Percentiles rank a stretch among this genome's conserved stretches.
Evolutionary conservation across 352 stramenopile genomes (phyloP).

Genomic region (Phytophthora aleatoria): DNA sequence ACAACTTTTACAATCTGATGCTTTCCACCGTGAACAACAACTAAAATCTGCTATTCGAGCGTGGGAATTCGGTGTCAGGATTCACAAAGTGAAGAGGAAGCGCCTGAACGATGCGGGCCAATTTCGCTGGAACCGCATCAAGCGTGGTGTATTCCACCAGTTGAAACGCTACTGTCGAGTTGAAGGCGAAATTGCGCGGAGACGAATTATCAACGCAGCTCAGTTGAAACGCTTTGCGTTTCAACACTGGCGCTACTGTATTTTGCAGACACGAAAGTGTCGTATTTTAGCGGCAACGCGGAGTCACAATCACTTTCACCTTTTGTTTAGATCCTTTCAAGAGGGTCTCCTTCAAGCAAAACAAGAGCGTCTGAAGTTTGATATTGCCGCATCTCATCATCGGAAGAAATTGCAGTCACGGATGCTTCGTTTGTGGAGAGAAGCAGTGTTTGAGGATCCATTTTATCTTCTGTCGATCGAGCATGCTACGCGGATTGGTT

Average conservation of each 20-base stretch:
- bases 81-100: slow-evolving; percentile 12
- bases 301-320: slow-evolving; percentile 5
- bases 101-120: slow-evolving; percentile 5
- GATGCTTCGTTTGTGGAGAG: slow-evolving; percentile 18
- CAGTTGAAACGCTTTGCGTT: slow-evolving; percentile 9
- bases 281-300: slow-evolving; percentile 8
- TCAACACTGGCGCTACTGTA: slow-evolving; percentile 22
- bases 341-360: slow-evolving; percentile 1
- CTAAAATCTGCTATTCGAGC: slow-evolving; percentile 6
- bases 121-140: slow-evolving; percentile 13
- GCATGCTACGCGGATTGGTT: slow-evolving; percentile 3
- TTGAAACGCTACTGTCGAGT: slow-evolving; percentile 20
- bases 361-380: background rate
- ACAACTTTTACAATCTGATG: slow-evolving; percentile 11
- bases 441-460: slow-evolving; percentile 17
- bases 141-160: slow-evolving; percentile 7
- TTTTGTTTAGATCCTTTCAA: slow-evolving; percentile 10
- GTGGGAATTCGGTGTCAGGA: slow-evolving; percentile 6
- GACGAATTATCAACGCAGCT: slow-evolving; percentile 1
- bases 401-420: background rate
- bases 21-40: slow-evolving; percentile 10
- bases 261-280: slow-evolving; percentile 23
- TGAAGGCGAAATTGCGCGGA: slow-evolving; percentile 23
- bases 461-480: slow-evolving; percentile 19
- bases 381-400: slow-evolving; percentile 9